These are phyloP conservation scores for Karstenula rhodostoma DNA, from an alignment of 2,329 filamentous ascomycete genomes.

Conservation along the genomic window DNA sequence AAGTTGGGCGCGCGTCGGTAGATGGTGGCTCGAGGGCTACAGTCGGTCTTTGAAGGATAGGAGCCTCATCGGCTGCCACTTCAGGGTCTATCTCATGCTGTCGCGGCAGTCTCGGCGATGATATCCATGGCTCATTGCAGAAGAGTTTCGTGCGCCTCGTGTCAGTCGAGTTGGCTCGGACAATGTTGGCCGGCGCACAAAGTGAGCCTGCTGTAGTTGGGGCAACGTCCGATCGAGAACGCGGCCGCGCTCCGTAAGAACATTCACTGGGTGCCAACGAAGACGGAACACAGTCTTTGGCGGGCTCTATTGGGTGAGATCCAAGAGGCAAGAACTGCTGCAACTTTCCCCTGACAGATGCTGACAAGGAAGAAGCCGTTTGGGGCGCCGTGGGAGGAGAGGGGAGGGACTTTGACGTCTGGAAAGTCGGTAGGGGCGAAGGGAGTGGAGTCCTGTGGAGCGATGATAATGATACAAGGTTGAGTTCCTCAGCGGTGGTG, in stretches of 20 bases:
- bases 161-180: slow-evolving; percentile 43
- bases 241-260: slow-evolving; percentile 23
- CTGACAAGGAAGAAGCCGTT: slow-evolving; percentile 23
- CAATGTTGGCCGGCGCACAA: slow-evolving; percentile 20
- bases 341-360: slow-evolving; percentile 18
- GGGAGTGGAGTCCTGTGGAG: slow-evolving; percentile 25
- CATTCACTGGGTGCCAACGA: slow-evolving; percentile 18
- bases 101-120: slow-evolving; percentile 32
- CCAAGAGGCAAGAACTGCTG: slow-evolving; percentile 42
- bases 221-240: slow-evolving; percentile 31
- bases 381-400: neutral
- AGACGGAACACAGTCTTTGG: slow-evolving; percentile 27
- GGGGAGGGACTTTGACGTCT: slow-evolving; percentile 5
- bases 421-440: slow-evolving; percentile 21
- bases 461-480: slow-evolving; percentile 45
- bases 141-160: slow-evolving; percentile 36
- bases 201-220: neutral
- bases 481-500: slow-evolving; percentile 40
- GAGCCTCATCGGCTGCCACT: slow-evolving; percentile 27
- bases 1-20: slow-evolving; percentile 35
- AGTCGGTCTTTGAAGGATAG: slow-evolving; percentile 31
- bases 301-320: slow-evolving; percentile 42
- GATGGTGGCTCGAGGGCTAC: slow-evolving; percentile 24
- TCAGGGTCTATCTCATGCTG: slow-evolving; percentile 23
- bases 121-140: slow-evolving; percentile 40